Conservation (phyloP, 306 rosid genomes). For the Casuarina glauca region DNA sequence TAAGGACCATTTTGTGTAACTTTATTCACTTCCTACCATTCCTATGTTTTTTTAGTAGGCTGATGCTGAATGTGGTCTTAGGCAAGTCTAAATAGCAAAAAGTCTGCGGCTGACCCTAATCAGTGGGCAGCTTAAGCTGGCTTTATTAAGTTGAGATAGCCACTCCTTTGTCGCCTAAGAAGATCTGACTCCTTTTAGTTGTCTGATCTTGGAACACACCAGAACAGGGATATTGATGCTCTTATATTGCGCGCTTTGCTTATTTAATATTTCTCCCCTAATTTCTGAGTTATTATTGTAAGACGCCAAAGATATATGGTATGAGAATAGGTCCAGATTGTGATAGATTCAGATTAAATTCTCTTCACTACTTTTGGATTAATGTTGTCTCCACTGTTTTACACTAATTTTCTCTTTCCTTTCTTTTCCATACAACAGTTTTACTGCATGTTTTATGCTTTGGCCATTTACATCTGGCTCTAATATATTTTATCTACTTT, state of each 20-base stretch:
- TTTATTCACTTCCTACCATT: too few species aligned
- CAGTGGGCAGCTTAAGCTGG: neutral
- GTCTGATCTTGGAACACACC: neutral
- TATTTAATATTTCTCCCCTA: neutral
- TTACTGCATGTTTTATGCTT: neutral
- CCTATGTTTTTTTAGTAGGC: neutral
- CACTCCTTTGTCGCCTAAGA: neutral
- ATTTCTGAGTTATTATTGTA: neutral
- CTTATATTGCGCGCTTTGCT: neutral
- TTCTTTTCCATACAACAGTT: neutral
- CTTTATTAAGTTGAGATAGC: neutral
- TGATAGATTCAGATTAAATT: neutral
- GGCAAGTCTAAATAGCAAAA: neutral
- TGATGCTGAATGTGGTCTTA: neutral
- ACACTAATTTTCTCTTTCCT: neutral
- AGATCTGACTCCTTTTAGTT: neutral
- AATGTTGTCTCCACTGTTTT: neutral
- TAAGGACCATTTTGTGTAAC: neutral
- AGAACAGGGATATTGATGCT: neutral
- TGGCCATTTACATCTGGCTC: neutral
- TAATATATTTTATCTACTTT: neutral
- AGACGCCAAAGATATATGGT: neutral
- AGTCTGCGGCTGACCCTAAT: neutral
- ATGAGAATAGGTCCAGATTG: neutral
- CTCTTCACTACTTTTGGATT: too few species aligned